These are phyloP conservation scores for Salix exigua DNA, from an alignment of 345 rosid genomes.

Conservation along the genomic window DNA sequence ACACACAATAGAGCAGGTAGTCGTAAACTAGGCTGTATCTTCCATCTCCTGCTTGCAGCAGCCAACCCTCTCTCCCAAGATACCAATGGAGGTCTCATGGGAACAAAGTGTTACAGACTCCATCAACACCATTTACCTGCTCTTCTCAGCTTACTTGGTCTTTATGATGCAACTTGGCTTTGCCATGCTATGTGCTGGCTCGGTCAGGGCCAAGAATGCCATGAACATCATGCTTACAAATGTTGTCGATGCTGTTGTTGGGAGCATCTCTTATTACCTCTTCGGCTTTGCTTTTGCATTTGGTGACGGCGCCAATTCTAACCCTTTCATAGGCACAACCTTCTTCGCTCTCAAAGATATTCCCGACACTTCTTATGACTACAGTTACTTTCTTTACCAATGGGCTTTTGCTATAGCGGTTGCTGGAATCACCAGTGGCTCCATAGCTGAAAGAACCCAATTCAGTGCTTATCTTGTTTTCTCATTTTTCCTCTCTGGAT, in stretches of 20 bases:
- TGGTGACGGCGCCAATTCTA: conserved; percentile 41
- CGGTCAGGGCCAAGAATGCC: conserved; percentile 65
- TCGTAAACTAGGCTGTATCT: not conserved
- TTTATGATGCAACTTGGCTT: conserved; percentile 71
- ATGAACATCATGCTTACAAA: conserved; percentile 68
- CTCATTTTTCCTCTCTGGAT: conserved; percentile 59
- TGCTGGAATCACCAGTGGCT: conserved; percentile 65
- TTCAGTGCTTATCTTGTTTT: conserved; percentile 62
- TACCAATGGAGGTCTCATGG: conserved; percentile 47
- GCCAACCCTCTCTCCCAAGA: conserved; percentile 1
- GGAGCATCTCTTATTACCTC: conserved; percentile 61
- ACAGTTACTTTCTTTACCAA: conserved; percentile 56
- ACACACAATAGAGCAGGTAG: not conserved
- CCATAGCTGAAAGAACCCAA: conserved; percentile 72
- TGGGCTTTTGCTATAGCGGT: conserved; percentile 71
- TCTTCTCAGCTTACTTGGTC: conserved; percentile 59
- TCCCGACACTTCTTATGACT: conserved; percentile 40
- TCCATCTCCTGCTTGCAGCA: conserved; percentile 2
- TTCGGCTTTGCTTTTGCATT: conserved; percentile 75
- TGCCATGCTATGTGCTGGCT: conserved; percentile 75
- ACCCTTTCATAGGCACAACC: conserved; percentile 53
- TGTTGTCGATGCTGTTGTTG: conserved; percentile 69
- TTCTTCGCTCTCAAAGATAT: conserved; percentile 48
- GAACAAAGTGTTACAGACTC: conserved; percentile 49
- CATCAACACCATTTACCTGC: conserved; percentile 56